These are phyloP conservation scores for Camillea tinctor DNA, from an alignment of 2,329 filamentous ascomycete genomes.

Conservation along the genomic window DNA sequence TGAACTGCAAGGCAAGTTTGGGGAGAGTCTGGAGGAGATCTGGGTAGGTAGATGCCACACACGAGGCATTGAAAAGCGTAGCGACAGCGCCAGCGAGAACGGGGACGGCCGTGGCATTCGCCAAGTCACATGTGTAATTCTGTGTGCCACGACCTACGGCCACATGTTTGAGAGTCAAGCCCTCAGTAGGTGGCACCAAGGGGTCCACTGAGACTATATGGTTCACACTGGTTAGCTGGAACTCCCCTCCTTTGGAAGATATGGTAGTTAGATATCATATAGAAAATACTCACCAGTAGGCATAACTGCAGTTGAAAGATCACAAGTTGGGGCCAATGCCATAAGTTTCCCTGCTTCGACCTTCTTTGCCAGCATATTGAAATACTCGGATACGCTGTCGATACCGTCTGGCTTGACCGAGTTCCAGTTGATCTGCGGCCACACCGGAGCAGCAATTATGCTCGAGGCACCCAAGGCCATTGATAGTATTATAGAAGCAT, in stretches of 20 bases:
- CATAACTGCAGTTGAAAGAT: slow-evolving; percentile 52
- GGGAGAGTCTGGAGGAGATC: slow-evolving; percentile 65
- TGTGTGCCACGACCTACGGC: slow-evolving; percentile 85
- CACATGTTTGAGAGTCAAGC: slow-evolving; percentile 70
- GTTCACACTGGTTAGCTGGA: slow-evolving; percentile 25
- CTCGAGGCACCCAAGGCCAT: slow-evolving; percentile 47
- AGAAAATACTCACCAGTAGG: slow-evolving; percentile 43
- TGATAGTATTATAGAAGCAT: slow-evolving; percentile 45
- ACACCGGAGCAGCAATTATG: slow-evolving; percentile 43
- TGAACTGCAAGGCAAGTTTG: slow-evolving; percentile 65
- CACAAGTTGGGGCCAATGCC: slow-evolving; percentile 46
- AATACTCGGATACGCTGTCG: slow-evolving; percentile 57
- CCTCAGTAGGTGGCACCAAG: slow-evolving; percentile 60
- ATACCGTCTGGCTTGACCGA: slow-evolving; percentile 41
- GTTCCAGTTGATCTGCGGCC: slow-evolving; percentile 43
- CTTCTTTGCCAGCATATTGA: slow-evolving; percentile 58
- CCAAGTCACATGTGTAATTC: slow-evolving; percentile 83
- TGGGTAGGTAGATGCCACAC: slow-evolving; percentile 69
- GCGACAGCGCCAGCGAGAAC: slow-evolving; percentile 71
- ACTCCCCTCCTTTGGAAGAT: slow-evolving; percentile 15
- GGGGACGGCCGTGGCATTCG: slow-evolving; percentile 60
- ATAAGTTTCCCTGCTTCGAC: slow-evolving; percentile 47
- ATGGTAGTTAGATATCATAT: not conserved
- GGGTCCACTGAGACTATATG: slow-evolving; percentile 48
- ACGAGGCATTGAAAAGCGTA: slow-evolving; percentile 84